Base-by-base conservation (phyloP, 179 eudicot genomes). In the Patellifolia procumbens region DNA sequence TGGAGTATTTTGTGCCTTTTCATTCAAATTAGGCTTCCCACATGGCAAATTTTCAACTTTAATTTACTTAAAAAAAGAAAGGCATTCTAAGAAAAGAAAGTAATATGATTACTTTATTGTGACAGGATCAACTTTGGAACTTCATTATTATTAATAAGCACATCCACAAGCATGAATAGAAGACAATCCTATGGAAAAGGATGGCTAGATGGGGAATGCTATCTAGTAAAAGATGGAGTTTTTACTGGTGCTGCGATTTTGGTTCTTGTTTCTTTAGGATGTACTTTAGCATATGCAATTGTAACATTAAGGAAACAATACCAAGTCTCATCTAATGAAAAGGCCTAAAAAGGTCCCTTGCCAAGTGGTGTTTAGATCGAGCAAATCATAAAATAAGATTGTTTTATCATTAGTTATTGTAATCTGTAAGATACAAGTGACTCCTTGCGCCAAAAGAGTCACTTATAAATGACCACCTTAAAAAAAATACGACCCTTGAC, bases 151-250 rank as follows among this genome's bases (percentile, higher is more conserved):
- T 46, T 92, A 37, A 31, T 84, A 31, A 67, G 81, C 51, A 82
- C 79, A 65, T 89, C 89, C 62, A 81, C 90, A 32, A 91, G 90
- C 78, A 92, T 92, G 93, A 92, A 85, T 79, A 79, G 29, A 79
- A 82, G 74, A 48, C 97, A 92, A 17, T 46, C 74, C 4, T 87
- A 81, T 35, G 92, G 93, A 39, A 78, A 88, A 79, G 97, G 96
- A 55, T 92, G 97, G 97, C 13, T 89, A n/a, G 78, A 88, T 72
- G 91, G 91, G 1, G 90, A 88, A 28, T 92, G 97, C 68, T 92
- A 91, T 69, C 15, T 92, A 0, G 93, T 92, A 2, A 91, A 83
- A 82, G 82, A 89, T 64, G 93, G 96, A 7, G 80, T 92, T 19
- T 92, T 80, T 72, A 26, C 74, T 63, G 88, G 81, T 34, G 83